Evolutionary conservation across 129 eudicot species (phyloP).

Genomic region (Chrysanthemum lavandulifolium): DNA sequence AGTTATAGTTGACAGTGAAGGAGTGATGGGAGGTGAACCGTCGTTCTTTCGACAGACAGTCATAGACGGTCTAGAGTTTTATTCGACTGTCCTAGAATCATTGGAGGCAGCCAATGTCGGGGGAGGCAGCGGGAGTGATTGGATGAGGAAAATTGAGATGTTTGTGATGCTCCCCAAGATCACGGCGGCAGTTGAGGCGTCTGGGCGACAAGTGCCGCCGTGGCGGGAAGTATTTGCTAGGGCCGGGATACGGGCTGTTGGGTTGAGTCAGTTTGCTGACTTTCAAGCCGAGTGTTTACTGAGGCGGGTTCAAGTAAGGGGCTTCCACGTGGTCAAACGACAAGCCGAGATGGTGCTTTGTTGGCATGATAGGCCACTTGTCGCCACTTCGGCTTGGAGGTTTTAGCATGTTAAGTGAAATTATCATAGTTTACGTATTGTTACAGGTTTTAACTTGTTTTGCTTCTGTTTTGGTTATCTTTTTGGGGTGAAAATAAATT

Average conservation of each 20-base stretch:
- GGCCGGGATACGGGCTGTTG: conserved; percentile 74
- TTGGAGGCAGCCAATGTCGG: conserved; percentile 70
- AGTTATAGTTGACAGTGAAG: conserved; percentile 69
- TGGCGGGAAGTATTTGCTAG: conserved; percentile 79
- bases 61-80: conserved; percentile 80
- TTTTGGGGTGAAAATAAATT: conserved; percentile 29
- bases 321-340: conserved; percentile 83
- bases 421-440: conserved; percentile 13
- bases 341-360: conserved; percentile 97
- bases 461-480: background rate
- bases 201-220: conserved; percentile 54
- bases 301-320: conserved; percentile 76
- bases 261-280: conserved; percentile 82
- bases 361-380: conserved; percentile 91
- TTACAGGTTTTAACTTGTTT: conserved; percentile 13
- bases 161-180: conserved; percentile 81
- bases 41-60: conserved; percentile 65
- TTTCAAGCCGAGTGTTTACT: conserved; percentile 92
- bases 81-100: conserved; percentile 77
- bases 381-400: conserved; percentile 97
- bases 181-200: conserved; percentile 68
- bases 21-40: conserved; percentile 50
- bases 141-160: conserved; percentile 78
- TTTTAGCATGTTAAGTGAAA: conserved; percentile 29
- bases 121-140: conserved; percentile 58